Base-by-base conservation (phyloP, 257 asterid genomes). In the Euphrasia confusa region DNA sequence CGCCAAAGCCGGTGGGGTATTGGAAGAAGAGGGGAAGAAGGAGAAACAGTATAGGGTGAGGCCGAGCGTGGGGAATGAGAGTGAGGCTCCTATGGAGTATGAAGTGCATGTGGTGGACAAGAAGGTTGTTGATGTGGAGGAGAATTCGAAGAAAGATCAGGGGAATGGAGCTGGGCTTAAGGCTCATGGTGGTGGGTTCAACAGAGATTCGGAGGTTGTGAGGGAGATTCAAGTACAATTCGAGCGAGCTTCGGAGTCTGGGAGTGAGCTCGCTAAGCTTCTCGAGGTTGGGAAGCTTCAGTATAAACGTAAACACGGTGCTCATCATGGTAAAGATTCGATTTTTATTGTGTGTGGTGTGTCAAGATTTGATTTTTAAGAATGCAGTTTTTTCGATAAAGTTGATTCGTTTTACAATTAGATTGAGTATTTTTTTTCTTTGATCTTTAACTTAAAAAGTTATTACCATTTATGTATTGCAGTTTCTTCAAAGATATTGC, bases 271-370 rank as follows among this genome's bases (percentile, higher is more conserved):
- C 39, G 82, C 87, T 1, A 78, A 70, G 80, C 73, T 88, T 69
- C 95, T 91, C 47, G 98, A 91, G 78, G 95, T 80, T 70, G 98
- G 98, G 68, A 84, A 78, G 87, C 83, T 72, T 74, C 97, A 89
- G 0, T 80, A 86, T 71, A 84, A 88, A 50, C 81, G 85, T 5
- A 91, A 81, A 78, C 83, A 88, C 13, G 84, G 87, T 57, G 87
- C 90, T 21, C 79, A 75, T 71, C 88, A 80, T 72, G 96, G 96
- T 84, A 84, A 79, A 77, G 62, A 48, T 47, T 55, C 39, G 50
- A 62, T 65, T 62, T 73, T 83, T 67, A 13, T 58, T 5, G 57
- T 62, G 32, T 54, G 53, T 50, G 60, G 65, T 32, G 60, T 48
- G 61, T 64, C 54, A 54, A 53, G 58, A 53, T 21, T 18, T 10